Base-by-base conservation (phyloP, 345 rosid species). In the Eucalyptus globulus region DNA sequence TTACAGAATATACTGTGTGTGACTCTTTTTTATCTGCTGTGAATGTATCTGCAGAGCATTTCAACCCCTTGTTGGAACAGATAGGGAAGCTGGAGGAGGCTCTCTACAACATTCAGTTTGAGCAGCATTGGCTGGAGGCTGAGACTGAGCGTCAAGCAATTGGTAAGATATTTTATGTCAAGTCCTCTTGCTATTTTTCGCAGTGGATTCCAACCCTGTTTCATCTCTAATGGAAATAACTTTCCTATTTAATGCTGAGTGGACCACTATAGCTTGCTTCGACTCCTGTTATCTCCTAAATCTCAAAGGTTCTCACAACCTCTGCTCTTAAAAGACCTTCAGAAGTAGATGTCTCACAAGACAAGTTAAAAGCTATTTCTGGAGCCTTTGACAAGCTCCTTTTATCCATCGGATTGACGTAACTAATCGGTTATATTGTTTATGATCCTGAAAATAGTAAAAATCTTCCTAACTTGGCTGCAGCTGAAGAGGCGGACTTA, bases 61-160 rank as follows among this genome's bases (percentile, higher is more conserved):
- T 95, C 88, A 92, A 92, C 49, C 95, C 97, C 9, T 88, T 94
- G 91, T 87, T 94, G 87, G 94, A 96, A 29, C 94, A 96, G 87
- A 94, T 96, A 89, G 91, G 91, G 43, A 95, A 93, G 90, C 88
- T 96, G 56, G 96, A 96, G 91, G 95, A 95, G 88, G 97, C 98
- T 24, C 96, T 96, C 86, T 93, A 94, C 91, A 94, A 94, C 89
- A 92, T 96, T 87, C 97, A 94, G 86, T 96, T 96, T 9, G 98
- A 95, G 87, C 97, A 95, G 92, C 98, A 95, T 88, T 96, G 96
- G 96, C 93, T 96, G 27, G 96, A 93, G 92, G 96, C 96, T 60
- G 95, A 96, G 92, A 95, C 97, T 19, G 97, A 96, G 87, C 98
- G 96, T 51, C 97, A 95, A 91, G 94, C 96, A 51, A 91, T 94